Conservation (phyloP, 371 early-diverging fungal species). For the Catenaria anguillulae region DNA sequence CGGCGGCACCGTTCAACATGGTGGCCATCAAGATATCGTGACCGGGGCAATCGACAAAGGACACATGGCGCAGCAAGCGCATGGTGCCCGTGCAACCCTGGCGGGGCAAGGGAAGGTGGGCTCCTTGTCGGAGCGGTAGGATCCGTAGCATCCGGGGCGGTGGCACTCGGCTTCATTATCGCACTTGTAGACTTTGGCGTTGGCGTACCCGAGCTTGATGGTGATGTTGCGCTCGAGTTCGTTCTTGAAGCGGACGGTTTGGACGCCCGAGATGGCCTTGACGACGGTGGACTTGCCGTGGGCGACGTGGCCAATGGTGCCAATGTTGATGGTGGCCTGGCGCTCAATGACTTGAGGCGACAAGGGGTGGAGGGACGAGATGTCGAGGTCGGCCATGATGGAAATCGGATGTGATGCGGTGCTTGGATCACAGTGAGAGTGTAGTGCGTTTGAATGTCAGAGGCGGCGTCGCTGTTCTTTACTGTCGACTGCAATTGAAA, state of each 20-base stretch:
- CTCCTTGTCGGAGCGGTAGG: slow-evolving; percentile 70
- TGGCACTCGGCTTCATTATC: slow-evolving; percentile 71
- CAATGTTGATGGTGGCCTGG: slow-evolving; percentile 98
- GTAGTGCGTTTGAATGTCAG: no score
- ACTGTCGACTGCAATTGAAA: no score
- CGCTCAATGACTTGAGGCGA: slow-evolving; percentile 87
- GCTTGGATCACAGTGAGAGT: no score
- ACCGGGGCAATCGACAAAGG: slow-evolving; percentile 96
- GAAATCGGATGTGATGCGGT: background rate
- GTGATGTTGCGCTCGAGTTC: slow-evolving; percentile 99
- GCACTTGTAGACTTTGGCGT: slow-evolving; percentile 99
- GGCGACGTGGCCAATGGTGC: slow-evolving; percentile 99
- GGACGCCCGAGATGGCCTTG: slow-evolving; percentile 97
- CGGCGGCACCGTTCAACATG: slow-evolving; percentile 99
- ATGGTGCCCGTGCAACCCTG: slow-evolving; percentile 76
- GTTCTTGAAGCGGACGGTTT: slow-evolving; percentile 98
- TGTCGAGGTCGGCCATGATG: slow-evolving; percentile 7
- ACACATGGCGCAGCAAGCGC: slow-evolving; percentile 84
- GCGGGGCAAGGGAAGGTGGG: slow-evolving; percentile 81
- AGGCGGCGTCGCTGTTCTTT: no score
- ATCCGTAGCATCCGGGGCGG: slow-evolving; percentile 89
- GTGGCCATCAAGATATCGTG: slow-evolving; percentile 99
- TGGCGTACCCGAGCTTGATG: slow-evolving; percentile 99
- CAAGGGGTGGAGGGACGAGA: slow-evolving; percentile 40
- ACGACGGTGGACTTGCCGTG: slow-evolving; percentile 99